A percentile compares a stretch with the other conserved stretches of the same genome.
phyloP scores from a whole-genome alignment of 2,329 filamentous ascomycete genomes.

The Fusarium sp. region DNA sequence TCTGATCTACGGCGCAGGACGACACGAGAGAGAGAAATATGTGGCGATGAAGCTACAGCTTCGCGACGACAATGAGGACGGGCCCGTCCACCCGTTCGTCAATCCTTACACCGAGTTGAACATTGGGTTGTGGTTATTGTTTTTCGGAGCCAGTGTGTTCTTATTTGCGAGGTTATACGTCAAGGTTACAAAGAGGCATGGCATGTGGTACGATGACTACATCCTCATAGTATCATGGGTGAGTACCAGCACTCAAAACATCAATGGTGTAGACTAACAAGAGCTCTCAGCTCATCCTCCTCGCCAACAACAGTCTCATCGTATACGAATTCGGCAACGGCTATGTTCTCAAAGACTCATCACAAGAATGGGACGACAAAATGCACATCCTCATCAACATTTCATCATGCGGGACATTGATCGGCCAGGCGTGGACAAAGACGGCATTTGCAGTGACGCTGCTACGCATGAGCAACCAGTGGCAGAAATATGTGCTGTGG shows the following conservation, averaged over 20 bases:
- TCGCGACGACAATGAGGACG: constrained; percentile 43
- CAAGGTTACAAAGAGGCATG: constrained; percentile 53
- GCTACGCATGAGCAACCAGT: constrained; percentile 58
- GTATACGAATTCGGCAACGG: constrained; percentile 61
- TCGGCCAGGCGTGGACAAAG: constrained; percentile 54
- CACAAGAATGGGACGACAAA: constrained; percentile 61
- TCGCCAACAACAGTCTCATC: constrained; percentile 61
- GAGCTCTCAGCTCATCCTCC: constrained; percentile 53
- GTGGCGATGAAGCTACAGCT: constrained; percentile 42
- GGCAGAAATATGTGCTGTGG: constrained; percentile 60
- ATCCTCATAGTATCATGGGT: constrained; percentile 55
- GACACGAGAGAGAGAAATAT: constrained; percentile 16
- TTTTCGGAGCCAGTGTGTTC: constrained; percentile 49
- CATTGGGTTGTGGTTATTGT: constrained; percentile 52
- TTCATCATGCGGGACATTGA: constrained; percentile 54
- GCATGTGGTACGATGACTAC: constrained; percentile 57
- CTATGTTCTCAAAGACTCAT: constrained; percentile 56
- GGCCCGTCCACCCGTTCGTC: constrained; percentile 46
- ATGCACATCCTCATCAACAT: constrained; percentile 66
- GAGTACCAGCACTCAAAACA: constrained; percentile 21
- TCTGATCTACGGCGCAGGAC: constrained; percentile 3
- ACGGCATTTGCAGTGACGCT: constrained; percentile 55
- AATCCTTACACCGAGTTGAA: constrained; percentile 51
- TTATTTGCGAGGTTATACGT: constrained; percentile 52
- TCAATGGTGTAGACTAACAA: constrained; percentile 2